Evolutionary conservation across 108 stramenopile species (phyloP), one percentile per base, ranked within the genome.

Genomic region (Fragilaria radians): DNA sequence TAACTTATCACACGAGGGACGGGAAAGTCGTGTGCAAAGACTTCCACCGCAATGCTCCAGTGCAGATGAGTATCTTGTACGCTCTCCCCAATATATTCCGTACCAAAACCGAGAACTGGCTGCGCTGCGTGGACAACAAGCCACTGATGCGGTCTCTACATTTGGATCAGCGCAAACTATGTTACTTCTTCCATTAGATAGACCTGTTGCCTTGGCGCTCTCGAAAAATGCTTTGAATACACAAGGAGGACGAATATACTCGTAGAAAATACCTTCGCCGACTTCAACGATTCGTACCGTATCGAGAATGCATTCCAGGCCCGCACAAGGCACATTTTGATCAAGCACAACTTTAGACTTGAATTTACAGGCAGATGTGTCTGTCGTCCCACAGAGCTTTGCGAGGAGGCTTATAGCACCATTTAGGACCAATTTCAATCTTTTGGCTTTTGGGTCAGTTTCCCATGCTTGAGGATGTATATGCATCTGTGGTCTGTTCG

Each of bases 161-260:
- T 4, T 48, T 48, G 2, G 47, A 48, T 22, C 19, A 4, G 47
- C 47, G 1, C 4, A 48, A 2, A 48, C 47, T 1, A 23, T 48
- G 47, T 48, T 48, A 4, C 2, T 22, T 3, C 47, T 48, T 48
- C 19, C 47, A 19, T 19, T 23, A 48, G 22, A 59, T 71, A 32
- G 21, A 65, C 52, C 2, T 4, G 47, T 22, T 22, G 4, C 19
- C 65, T 67, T 14, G 36, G 45, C 5, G 42, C 65, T 52, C 5
- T 72, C 67, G 63, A 61, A 74, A 55, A 71, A 77, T 18, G 72
- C 48, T 29, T 28, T 79, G 62, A 25, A 73, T 70, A 47, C 79
- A 76, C 79, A 83, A 9, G 76, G 68, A 27, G 22, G 57, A 5
- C 68, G 67, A 21, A 67, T 32, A 34, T 72, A 80, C 63, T 83